Conservation (phyloP, 1,284 basidiomycete genomes). For the Ceratobasidium sp. region DNA sequence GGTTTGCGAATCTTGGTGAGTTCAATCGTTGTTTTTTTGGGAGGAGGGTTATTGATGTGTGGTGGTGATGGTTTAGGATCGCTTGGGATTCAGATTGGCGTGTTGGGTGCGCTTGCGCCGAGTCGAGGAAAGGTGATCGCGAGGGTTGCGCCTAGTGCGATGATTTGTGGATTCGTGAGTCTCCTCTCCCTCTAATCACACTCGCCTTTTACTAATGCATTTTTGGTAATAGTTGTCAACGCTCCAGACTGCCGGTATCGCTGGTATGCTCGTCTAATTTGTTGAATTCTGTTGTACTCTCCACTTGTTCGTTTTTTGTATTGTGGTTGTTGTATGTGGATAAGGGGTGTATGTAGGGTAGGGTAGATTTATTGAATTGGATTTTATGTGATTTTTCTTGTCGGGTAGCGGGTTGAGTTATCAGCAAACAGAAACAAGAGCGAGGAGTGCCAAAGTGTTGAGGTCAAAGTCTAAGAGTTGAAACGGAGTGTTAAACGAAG, state of each 20-base stretch:
- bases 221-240: conserved; percentile 53
- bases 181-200: conserved; percentile 30
- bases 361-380: conserved; percentile 27
- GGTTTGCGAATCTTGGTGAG: conserved; percentile 85
- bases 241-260: conserved; percentile 58
- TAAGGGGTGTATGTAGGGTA: background rate
- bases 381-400: background rate
- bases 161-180: conserved; percentile 80
- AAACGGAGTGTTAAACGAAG: too few relatives aligned
- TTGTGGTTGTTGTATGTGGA: background rate
- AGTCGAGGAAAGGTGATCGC: conserved; percentile 78
- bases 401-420: background rate
- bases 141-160: conserved; percentile 77
- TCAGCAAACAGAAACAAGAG: background rate
- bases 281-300: too few relatives aligned
- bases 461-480: too few relatives aligned
- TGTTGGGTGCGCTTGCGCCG: conserved; percentile 86
- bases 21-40: background rate
- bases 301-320: background rate
- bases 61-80: conserved; percentile 58
- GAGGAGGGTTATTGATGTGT: background rate
- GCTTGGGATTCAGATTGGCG: conserved; percentile 91
- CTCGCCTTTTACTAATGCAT: conserved; percentile 43
- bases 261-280: conserved; percentile 55
- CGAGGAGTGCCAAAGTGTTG: too few relatives aligned